A percentile compares a stretch with the other conserved stretches of the same genome.
These are phyloP conservation scores for Geosmithia flava DNA, from an alignment of 2,329 filamentous ascomycete species.

Conservation along the genomic window DNA sequence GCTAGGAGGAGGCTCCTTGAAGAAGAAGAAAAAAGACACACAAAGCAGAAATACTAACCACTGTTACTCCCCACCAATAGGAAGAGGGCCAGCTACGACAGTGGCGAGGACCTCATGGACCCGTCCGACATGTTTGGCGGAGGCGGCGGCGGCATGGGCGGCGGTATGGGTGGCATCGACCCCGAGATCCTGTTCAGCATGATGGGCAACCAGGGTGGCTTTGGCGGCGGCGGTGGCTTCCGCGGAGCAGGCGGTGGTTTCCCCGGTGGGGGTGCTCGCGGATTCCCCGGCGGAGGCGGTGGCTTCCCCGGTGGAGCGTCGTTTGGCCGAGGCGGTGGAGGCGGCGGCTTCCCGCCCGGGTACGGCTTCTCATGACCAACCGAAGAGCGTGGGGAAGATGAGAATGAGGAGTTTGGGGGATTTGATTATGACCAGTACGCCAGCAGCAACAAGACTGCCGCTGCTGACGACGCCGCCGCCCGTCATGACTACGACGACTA, in stretches of 20 bases:
- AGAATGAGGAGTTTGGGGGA: constrained; percentile 16
- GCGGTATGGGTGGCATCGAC: constrained; percentile 58
- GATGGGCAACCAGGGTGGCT: constrained; percentile 57
- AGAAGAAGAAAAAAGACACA: constrained; percentile 4
- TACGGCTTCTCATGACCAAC: constrained; percentile 39
- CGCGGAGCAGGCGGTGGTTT: constrained; percentile 32
- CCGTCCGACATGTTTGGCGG: constrained; percentile 74
- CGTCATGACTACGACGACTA: constrained; percentile 5
- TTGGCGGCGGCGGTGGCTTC: constrained; percentile 38
- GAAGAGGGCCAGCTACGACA: constrained; percentile 85
- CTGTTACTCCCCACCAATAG: constrained; percentile 31
- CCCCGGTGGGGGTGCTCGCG: constrained; percentile 24
- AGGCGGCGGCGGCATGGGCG: constrained; percentile 47
- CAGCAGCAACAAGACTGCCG: constrained; percentile 11
- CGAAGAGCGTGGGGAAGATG: constrained; percentile 20
- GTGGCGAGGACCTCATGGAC: constrained; percentile 82
- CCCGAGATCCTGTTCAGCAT: constrained; percentile 73
- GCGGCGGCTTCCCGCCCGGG: constrained; percentile 17
- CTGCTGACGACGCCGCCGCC: constrained; percentile 12
- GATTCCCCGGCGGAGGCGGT: constrained; percentile 14
- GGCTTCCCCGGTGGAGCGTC: constrained; percentile 13
- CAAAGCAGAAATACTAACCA: background rate
- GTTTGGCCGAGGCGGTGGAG: constrained; percentile 8
- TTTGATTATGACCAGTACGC: constrained; percentile 13
- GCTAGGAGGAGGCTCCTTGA: too few species aligned